Evolutionary conservation across 2,329 filamentous ascomycete species (phyloP).

Genomic region (Celoporthe dispersa): DNA sequence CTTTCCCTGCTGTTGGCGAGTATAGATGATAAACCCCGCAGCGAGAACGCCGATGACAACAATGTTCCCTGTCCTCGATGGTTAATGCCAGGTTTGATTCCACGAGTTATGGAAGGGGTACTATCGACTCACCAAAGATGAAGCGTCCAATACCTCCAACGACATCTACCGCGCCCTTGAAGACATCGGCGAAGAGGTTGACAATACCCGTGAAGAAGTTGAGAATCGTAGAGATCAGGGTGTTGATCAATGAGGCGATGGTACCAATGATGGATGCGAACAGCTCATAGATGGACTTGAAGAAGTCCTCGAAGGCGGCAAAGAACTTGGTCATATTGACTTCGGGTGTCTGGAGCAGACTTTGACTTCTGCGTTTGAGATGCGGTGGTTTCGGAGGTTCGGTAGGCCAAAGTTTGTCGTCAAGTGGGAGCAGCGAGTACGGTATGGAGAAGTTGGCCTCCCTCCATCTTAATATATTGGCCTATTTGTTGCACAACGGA

Average conservation of each 20-base stretch:
- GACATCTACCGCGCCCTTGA: constrained; percentile 43
- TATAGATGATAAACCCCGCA: constrained; percentile 39
- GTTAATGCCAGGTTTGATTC: background rate
- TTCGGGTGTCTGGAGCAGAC: background rate
- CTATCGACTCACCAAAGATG: constrained; percentile 40
- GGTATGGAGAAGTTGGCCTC: background rate
- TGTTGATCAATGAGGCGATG: constrained; percentile 41
- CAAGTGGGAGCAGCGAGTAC: background rate
- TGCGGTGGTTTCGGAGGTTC: background rate
- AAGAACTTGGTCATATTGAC: constrained; percentile 37
- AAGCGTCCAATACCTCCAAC: constrained; percentile 47
- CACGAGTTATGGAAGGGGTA: too few species aligned
- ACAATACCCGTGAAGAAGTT: constrained; percentile 44
- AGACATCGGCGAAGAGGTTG: constrained; percentile 41
- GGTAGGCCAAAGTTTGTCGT: background rate
- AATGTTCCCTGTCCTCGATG: constrained; percentile 39
- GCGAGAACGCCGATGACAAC: constrained; percentile 41
- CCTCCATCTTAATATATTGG: constrained; percentile 5
- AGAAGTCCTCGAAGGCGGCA: constrained; percentile 42
- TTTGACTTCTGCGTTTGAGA: background rate
- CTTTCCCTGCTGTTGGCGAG: constrained; percentile 36
- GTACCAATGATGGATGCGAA: constrained; percentile 43
- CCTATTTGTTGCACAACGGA: background rate
- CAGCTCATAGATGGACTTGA: constrained; percentile 49
- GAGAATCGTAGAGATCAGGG: constrained; percentile 40